Evolutionary conservation across 495 filamentous ascomycete genomes (phyloP).

Genomic region (Penicillium canescens): DNA sequence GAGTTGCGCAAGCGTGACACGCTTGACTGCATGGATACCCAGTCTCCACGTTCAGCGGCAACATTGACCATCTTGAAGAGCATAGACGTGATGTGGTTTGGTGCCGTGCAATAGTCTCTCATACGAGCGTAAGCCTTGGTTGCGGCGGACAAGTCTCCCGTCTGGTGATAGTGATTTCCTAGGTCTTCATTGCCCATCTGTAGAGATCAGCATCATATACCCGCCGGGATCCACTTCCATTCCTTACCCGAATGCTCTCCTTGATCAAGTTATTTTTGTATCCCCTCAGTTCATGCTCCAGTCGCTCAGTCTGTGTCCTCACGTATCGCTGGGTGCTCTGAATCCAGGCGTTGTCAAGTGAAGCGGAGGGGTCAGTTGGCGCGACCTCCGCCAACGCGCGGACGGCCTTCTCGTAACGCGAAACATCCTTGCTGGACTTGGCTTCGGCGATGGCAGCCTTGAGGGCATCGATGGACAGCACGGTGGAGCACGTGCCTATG

Average conservation of each 20-base stretch:
- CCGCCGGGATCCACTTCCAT: neutral
- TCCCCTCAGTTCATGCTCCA: conserved; percentile 81
- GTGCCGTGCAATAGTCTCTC: conserved; percentile 72
- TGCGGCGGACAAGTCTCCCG: conserved; percentile 60
- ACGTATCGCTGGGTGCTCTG: conserved; percentile 61
- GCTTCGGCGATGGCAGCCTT: conserved; percentile 75
- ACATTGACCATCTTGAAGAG: conserved; percentile 67
- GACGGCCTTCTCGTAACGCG: conserved; percentile 68
- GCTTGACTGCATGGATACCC: conserved; percentile 65
- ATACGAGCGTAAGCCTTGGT: conserved; percentile 70
- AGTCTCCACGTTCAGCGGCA: conserved; percentile 65
- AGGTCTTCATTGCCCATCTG: conserved; percentile 80
- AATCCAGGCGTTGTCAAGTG: conserved; percentile 69
- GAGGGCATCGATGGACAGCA: conserved; percentile 77
- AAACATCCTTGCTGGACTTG: conserved; percentile 72
- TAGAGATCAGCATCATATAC: conserved; percentile 4
- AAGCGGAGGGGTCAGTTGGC: conserved; percentile 67
- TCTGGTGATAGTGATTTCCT: conserved; percentile 65
- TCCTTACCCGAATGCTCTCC: conserved; percentile 86
- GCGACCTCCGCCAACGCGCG: conserved; percentile 60
- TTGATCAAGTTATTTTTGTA: conserved; percentile 99
- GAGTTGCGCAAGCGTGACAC: conserved; percentile 63
- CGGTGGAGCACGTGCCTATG: conserved; percentile 76
- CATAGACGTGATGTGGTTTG: conserved; percentile 72
- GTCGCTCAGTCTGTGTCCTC: conserved; percentile 63